Evolutionary conservation across 345 rosid species (phyloP).

Genomic region (Sonneratia caseolaris): DNA sequence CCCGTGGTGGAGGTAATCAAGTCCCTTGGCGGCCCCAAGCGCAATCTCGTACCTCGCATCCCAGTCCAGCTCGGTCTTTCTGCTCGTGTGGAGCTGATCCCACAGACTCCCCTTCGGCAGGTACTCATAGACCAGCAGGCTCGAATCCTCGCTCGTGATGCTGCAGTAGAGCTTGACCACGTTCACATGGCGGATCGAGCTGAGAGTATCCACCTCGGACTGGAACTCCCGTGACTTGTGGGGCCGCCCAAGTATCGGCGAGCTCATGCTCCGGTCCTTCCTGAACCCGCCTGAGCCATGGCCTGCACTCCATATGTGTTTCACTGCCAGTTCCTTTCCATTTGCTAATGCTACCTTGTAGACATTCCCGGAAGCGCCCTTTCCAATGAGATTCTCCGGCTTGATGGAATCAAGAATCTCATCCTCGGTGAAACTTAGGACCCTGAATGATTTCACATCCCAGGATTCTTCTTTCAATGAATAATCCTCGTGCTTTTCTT

Average conservation of each 20-base stretch:
- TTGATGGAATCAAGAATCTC: conserved; percentile 19
- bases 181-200: conserved; percentile 19
- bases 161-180: conserved; percentile 18
- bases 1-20: conserved; percentile 32
- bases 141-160: conserved; percentile 21
- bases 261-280: conserved; percentile 32
- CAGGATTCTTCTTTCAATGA: conserved; percentile 19
- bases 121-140: conserved; percentile 19
- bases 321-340: conserved; percentile 14
- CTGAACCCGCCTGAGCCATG: conserved; percentile 10
- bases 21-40: conserved; percentile 15
- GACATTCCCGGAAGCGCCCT: conserved; percentile 18
- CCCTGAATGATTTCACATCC: conserved; percentile 17
- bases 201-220: conserved; percentile 18
- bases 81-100: conserved; percentile 15
- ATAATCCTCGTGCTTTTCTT: conserved; percentile 1
- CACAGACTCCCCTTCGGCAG: conserved; percentile 19
- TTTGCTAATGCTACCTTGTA: conserved; percentile 13
- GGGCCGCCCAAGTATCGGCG: conserved; percentile 42
- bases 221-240: conserved; percentile 25
- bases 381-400: conserved; percentile 18
- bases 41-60: conserved; percentile 16
- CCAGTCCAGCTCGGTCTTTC: conserved; percentile 17
- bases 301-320: conserved; percentile 27
- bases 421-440: conserved; percentile 20